Conservation (phyloP, 73 alveolate genomes). For the Blepharisma japonicum region DNA sequence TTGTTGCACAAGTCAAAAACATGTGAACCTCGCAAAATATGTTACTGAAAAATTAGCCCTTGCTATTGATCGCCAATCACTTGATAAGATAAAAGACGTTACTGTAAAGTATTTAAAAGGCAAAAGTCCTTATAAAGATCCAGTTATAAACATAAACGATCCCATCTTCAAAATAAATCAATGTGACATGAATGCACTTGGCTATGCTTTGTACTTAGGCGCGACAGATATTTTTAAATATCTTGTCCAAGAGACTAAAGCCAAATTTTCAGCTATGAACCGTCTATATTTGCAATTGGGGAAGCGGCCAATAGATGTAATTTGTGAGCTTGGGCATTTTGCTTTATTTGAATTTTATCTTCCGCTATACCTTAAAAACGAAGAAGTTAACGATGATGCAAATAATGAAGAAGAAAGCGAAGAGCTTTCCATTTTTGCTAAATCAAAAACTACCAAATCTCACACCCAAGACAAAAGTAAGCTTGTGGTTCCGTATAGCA, state of each 20-base stretch:
- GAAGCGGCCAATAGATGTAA: constrained; percentile 15
- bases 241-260: background rate
- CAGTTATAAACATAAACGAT: constrained; percentile 7
- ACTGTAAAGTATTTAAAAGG: too few relatives aligned
- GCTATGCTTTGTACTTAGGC: constrained; percentile 23
- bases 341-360: background rate
- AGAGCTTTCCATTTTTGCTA: constrained; percentile 15
- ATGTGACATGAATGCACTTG: constrained; percentile 14
- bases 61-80: too few relatives aligned
- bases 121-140: background rate
- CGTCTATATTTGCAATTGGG: background rate
- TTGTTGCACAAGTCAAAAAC: too few relatives aligned
- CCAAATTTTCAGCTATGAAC: constrained; percentile 21
- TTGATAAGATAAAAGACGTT: too few relatives aligned
- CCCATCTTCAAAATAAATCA: background rate
- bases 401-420: background rate
- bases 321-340: constrained; percentile 23
- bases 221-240: background rate
- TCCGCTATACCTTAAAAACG: constrained; percentile 7
- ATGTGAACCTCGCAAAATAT: too few relatives aligned
- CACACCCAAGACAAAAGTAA: background rate
- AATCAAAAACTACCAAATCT: constrained; percentile 2
- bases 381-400: background rate
- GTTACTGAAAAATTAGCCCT: too few relatives aligned
- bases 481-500: background rate